These are phyloP conservation scores for Aspergillus pseudoviridinutans DNA, from an alignment of 2,329 filamentous ascomycete genomes.

Conservation along the genomic window DNA sequence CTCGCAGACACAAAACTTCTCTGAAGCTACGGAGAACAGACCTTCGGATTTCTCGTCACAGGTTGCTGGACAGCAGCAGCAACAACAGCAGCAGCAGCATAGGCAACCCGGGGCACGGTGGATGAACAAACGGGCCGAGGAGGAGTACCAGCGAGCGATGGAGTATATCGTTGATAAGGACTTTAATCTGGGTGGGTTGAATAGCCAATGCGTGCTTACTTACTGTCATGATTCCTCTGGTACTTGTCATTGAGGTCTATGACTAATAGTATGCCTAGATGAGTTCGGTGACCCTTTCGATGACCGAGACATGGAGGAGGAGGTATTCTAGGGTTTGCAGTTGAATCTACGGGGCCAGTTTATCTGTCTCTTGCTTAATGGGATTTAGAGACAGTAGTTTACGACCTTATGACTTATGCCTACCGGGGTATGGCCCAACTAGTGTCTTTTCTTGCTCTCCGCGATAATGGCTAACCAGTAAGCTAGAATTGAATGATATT, in stretches of 20 bases:
- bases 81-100: constrained; percentile 20
- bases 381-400: not conserved
- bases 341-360: not conserved
- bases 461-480: not conserved
- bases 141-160: constrained; percentile 52
- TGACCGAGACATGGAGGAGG: constrained; percentile 35
- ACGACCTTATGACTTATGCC: constrained; percentile 5
- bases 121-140: constrained; percentile 54
- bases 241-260: not conserved
- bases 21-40: not conserved
- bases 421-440: not conserved
- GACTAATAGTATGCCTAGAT: constrained; percentile 24
- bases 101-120: constrained; percentile 50
- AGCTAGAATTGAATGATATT: not conserved
- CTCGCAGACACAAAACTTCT: constrained; percentile 38
- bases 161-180: constrained; percentile 50
- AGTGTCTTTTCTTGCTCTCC: not conserved
- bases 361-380: not conserved
- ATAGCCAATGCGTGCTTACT: not conserved
- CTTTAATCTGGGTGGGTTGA: constrained; percentile 44
- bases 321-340: constrained; percentile 9
- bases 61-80: constrained; percentile 2
- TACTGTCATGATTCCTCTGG: not conserved
- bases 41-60: not conserved
- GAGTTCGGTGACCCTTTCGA: constrained; percentile 47